Percentiles rank a stretch among this genome's conserved stretches.
phyloP scores from a whole-genome alignment of 306 rosid genomes.

The Prunus padus region DNA sequence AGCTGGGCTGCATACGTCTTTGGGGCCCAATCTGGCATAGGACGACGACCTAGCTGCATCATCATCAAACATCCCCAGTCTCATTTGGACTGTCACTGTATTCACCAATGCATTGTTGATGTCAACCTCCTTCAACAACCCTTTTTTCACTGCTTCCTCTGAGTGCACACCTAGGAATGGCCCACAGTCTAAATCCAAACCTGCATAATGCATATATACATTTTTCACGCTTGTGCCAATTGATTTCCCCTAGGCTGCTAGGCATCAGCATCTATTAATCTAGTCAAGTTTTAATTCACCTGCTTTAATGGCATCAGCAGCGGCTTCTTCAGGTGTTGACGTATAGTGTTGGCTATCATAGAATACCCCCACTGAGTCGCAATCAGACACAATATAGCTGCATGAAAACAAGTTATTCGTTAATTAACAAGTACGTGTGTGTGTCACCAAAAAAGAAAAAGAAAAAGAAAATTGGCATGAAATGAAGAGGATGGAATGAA shows the following conservation, averaged over 20 bases:
- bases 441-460: no score
- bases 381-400: slow-evolving; percentile 91
- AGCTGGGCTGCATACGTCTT: slow-evolving; percentile 67
- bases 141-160: slow-evolving; percentile 62
- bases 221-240: no score
- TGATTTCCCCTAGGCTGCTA: no score
- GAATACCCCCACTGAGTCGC: slow-evolving; percentile 85
- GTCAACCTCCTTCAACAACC: slow-evolving; percentile 53
- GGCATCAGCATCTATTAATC: no score
- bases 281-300: no score
- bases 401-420: neutral
- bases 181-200: slow-evolving; percentile 91
- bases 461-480: neutral
- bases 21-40: slow-evolving; percentile 70
- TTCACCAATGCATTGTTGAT: slow-evolving; percentile 59
- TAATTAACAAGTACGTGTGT: no score
- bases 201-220: no score
- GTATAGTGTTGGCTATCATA: slow-evolving; percentile 71
- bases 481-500: no score
- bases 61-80: slow-evolving; percentile 91
- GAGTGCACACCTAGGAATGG: slow-evolving; percentile 74
- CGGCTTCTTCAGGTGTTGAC: slow-evolving; percentile 82
- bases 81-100: slow-evolving; percentile 75
- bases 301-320: slow-evolving; percentile 93
- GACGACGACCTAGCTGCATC: slow-evolving; percentile 34